Evolutionary conservation across 2,329 filamentous ascomycete genomes (phyloP).

Genomic region (Fusarium anguioides): DNA sequence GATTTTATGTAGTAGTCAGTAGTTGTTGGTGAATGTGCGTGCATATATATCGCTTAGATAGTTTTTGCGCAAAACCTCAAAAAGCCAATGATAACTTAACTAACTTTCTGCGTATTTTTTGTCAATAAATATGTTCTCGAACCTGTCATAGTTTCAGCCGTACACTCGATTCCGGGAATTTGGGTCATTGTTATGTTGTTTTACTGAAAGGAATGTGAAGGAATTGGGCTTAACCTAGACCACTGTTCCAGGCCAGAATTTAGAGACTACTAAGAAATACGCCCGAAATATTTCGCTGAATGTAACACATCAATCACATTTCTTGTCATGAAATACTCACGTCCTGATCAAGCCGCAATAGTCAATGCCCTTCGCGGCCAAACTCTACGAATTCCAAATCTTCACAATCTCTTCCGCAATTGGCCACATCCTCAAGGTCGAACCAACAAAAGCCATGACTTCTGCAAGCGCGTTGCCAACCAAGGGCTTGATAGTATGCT

Average conservation of each 20-base stretch:
- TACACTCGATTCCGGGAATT: neutral
- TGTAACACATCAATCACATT: neutral
- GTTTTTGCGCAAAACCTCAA: too few relatives aligned
- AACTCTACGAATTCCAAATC: conserved; percentile 44
- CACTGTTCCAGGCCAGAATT: neutral
- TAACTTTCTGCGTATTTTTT: too few relatives aligned
- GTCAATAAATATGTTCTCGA: neutral
- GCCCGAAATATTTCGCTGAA: neutral
- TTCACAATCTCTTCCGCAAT: conserved; percentile 38
- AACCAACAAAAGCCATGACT: conserved; percentile 40
- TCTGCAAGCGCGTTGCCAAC: conserved; percentile 36
- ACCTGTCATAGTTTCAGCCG: neutral
- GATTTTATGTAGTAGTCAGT: too few relatives aligned
- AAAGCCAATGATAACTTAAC: neutral
- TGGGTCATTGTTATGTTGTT: neutral
- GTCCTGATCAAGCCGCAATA: conserved; percentile 34
- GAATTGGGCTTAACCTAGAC: conserved; percentile 17
- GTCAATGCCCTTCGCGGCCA: conserved; percentile 43
- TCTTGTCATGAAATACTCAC: conserved; percentile 33
- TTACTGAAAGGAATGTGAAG: neutral
- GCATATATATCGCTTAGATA: neutral
- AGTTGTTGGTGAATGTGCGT: neutral
- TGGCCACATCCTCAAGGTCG: conserved; percentile 39
- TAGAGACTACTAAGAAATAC: neutral
- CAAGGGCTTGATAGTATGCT: conserved; percentile 48